phyloP scores from a whole-genome alignment of 148 eudicot genomes.

The Rhododendron williamsianum region DNA sequence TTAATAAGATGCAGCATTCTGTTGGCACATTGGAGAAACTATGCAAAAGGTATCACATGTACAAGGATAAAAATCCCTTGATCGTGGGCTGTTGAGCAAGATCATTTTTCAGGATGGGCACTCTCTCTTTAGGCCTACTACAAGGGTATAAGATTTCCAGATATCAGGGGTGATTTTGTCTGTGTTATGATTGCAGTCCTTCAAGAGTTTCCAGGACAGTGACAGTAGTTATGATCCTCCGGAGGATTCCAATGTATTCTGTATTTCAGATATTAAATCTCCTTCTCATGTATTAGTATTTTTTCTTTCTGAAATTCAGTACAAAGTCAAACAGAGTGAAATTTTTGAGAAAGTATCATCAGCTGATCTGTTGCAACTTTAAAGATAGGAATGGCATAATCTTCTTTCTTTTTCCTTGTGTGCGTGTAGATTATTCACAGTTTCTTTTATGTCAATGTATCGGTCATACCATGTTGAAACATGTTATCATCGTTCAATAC shows the following conservation, averaged over 20 bases:
- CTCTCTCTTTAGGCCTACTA: not conserved
- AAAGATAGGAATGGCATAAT: not conserved
- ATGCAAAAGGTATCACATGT: conserved; percentile 61
- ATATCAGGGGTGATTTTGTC: not conserved
- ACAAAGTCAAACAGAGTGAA: not conserved
- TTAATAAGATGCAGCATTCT: conserved; percentile 87
- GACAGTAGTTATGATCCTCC: not conserved
- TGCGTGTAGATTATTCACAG: not conserved
- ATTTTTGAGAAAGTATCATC: not conserved
- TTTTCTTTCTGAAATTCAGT: not conserved
- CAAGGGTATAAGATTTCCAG: not conserved
- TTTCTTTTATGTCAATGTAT: not conserved
- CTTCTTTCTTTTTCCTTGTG: not conserved
- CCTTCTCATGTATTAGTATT: not conserved
- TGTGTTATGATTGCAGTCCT: not conserved
- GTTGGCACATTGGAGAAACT: conserved; percentile 73
- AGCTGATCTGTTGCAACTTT: not conserved
- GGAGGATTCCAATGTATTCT: not conserved
- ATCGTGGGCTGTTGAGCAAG: conserved; percentile 40
- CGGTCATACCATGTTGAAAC: not conserved
- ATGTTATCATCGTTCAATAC: not conserved
- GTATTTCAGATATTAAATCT: not conserved
- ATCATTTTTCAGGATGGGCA: not conserved
- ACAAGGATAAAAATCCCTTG: conserved; percentile 71
- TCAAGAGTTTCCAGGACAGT: not conserved